These are phyloP conservation scores for Claviceps spartinae DNA, from an alignment of 2,329 filamentous ascomycete genomes.

Conservation along the genomic window DNA sequence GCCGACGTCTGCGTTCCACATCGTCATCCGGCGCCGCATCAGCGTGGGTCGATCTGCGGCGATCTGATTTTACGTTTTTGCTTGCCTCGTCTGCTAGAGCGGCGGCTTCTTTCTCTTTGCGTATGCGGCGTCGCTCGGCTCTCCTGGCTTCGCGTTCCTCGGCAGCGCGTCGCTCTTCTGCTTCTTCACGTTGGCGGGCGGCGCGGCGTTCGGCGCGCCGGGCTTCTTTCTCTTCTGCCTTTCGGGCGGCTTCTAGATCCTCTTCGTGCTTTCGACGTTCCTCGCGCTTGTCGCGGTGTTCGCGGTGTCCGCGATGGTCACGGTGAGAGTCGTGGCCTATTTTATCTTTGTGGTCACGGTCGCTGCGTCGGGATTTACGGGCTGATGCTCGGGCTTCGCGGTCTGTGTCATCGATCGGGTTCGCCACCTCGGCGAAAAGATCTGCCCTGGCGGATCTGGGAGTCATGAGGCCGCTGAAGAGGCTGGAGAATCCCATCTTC, in stretches of 20 bases:
- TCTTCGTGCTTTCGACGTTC: slow-evolving; percentile 42
- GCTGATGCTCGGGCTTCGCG: slow-evolving; percentile 49
- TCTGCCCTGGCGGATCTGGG: slow-evolving; percentile 32
- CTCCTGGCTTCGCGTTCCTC: slow-evolving; percentile 37
- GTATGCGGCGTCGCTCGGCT: slow-evolving; percentile 34
- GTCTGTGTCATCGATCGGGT: slow-evolving; percentile 37
- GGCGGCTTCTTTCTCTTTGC: slow-evolving; percentile 34
- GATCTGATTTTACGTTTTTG: slow-evolving; percentile 31
- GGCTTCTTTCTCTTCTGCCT: slow-evolving; percentile 44
- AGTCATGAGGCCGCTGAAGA: slow-evolving; percentile 48
- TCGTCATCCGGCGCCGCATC: slow-evolving; percentile 31
- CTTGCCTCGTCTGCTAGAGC: slow-evolving; percentile 32
- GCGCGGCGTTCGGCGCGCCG: slow-evolving; percentile 41
- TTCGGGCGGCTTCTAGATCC: slow-evolving; percentile 33
- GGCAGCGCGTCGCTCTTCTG: slow-evolving; percentile 31
- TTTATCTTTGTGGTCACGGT: slow-evolving; percentile 29
- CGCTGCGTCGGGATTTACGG: slow-evolving; percentile 44
- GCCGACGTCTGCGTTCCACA: slow-evolving; percentile 38
- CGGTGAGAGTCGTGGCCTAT: slow-evolving; percentile 38
- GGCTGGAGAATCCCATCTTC: slow-evolving; percentile 41
- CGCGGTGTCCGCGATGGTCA: slow-evolving; percentile 40
- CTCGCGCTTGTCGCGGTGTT: slow-evolving; percentile 36
- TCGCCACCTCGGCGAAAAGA: slow-evolving; percentile 34
- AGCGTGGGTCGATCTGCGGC: slow-evolving; percentile 31
- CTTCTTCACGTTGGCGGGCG: slow-evolving; percentile 33